phyloP scores from a whole-genome alignment of 108 stramenopile genomes.

The Skeletonema marinoi region DNA sequence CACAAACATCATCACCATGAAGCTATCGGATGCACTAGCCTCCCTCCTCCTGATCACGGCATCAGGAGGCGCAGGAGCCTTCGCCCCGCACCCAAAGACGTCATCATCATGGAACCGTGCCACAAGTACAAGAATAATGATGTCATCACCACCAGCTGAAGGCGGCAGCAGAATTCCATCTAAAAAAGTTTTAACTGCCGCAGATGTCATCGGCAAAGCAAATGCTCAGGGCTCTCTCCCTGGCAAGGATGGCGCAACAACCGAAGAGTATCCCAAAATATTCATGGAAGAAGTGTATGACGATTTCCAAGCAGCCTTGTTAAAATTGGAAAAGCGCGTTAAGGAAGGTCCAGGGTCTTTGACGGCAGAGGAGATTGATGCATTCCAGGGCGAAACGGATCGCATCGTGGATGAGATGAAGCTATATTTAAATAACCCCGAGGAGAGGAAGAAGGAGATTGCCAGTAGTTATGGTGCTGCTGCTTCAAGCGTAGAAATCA shows the following conservation, averaged over 20 bases:
- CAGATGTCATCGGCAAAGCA: constrained; percentile 18
- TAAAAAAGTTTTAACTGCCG: constrained; percentile 22
- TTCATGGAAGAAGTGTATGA: constrained; percentile 60
- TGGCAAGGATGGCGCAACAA: constrained; percentile 8
- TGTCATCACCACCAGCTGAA: background rate
- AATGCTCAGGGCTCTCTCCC: background rate
- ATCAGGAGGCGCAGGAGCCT: constrained; percentile 7
- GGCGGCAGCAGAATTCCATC: background rate
- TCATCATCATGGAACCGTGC: background rate
- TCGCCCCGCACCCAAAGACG: constrained; percentile 6
- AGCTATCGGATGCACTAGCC: constrained; percentile 7
- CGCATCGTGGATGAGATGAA: constrained; percentile 72
- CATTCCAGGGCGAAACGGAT: constrained; percentile 37
- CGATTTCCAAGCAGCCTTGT: constrained; percentile 61
- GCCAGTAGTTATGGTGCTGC: background rate
- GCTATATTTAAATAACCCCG: background rate
- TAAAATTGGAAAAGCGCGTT: constrained; percentile 67
- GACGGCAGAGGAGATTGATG: constrained; percentile 50
- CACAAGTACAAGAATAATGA: background rate
- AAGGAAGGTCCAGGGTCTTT: constrained; percentile 62
- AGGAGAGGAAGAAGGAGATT: background rate
- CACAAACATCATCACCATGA: constrained; percentile 6
- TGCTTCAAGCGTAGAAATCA: background rate
- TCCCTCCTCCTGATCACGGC: constrained; percentile 6
- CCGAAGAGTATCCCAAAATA: constrained; percentile 61